These are phyloP conservation scores for Coccomyxa subellipsoidea DNA, from an alignment of 163 green algal genomes.

Conservation along the genomic window DNA sequence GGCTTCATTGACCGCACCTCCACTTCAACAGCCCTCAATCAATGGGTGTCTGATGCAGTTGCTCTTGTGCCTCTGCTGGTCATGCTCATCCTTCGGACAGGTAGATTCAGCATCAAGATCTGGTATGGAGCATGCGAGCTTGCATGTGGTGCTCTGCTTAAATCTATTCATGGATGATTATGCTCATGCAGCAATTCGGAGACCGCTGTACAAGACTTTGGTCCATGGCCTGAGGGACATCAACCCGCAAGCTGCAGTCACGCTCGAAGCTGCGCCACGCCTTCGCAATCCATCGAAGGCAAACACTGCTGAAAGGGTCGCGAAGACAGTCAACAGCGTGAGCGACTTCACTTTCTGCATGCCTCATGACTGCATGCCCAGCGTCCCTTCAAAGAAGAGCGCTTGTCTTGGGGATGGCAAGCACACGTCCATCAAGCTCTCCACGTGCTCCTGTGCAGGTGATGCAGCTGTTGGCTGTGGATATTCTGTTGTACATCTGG, in stretches of 20 bases:
- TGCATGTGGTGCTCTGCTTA: no score
- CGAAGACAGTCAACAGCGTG: background rate
- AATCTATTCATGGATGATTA: background rate
- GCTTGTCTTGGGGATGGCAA: background rate
- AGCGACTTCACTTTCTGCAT: background rate
- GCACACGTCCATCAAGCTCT: background rate
- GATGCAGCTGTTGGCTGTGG: background rate
- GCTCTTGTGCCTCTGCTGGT: background rate
- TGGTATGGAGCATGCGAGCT: no score
- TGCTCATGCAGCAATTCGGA: background rate
- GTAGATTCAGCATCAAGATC: no score
- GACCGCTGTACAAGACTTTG: background rate
- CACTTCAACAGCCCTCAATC: background rate
- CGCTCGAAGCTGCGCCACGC: background rate
- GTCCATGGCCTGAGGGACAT: background rate
- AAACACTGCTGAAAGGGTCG: background rate
- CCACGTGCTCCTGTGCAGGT: background rate
- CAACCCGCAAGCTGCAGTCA: background rate
- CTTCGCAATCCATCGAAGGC: background rate
- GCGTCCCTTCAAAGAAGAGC: no score
- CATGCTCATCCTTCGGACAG: background rate
- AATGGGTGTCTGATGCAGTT: background rate
- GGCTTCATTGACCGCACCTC: background rate
- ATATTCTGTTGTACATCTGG: background rate
- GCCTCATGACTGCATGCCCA: background rate